Evolutionary conservation across 306 rosid genomes (phyloP).

Genomic region (Acmispon strigosus): DNA sequence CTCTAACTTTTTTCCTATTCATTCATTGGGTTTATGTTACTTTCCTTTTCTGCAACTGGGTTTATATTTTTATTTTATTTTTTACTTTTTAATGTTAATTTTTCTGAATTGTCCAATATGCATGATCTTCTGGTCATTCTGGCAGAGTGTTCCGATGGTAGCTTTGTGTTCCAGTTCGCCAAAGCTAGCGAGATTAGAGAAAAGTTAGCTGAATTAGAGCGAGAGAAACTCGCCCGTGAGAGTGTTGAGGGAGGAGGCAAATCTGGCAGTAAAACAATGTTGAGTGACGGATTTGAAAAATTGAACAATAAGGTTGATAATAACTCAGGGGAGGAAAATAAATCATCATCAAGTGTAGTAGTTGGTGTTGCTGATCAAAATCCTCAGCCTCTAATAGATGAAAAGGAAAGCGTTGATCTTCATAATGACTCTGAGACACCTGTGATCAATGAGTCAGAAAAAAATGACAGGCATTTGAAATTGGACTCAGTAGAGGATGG

Average conservation of each 20-base stretch:
- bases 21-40: background rate
- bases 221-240: conserved; percentile 17
- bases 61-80: background rate
- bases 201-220: conserved; percentile 9
- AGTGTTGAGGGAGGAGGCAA: conserved; percentile 14
- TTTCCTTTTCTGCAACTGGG: conserved; percentile 8
- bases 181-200: conserved; percentile 31
- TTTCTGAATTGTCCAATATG: background rate
- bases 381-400: background rate
- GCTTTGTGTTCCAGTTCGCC: conserved; percentile 48
- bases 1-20: background rate
- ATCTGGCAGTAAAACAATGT: conserved; percentile 4
- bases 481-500: conserved; percentile 28
- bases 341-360: conserved; percentile 18
- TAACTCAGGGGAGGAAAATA: conserved; percentile 16
- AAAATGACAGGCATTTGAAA: background rate
- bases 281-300: conserved; percentile 23
- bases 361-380: conserved; percentile 27
- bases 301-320: conserved; percentile 16
- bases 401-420: conserved; percentile 11
- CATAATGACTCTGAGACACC: background rate
- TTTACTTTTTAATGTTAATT: background rate
- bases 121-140: conserved; percentile 21
- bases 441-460: conserved; percentile 13
- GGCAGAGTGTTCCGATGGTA: conserved; percentile 59